phyloP scores from a whole-genome alignment of 2,329 filamentous ascomycete species.

The Dendryphion nanum region DNA sequence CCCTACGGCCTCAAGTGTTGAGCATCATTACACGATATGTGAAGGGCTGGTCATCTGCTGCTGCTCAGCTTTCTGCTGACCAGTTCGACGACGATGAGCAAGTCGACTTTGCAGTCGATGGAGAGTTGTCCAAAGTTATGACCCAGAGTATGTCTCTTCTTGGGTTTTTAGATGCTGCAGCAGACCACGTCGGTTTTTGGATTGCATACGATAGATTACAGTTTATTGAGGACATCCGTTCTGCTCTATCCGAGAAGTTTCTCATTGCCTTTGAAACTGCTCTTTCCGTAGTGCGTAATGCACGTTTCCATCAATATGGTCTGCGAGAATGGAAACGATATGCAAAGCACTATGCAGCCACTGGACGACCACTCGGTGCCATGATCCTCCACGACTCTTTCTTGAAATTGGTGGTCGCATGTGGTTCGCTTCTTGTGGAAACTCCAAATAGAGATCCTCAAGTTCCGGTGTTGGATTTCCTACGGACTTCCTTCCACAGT shows the following conservation, averaged over 20 bases:
- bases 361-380: slow-evolving; percentile 79
- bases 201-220: slow-evolving; percentile 68
- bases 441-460: slow-evolving; percentile 60
- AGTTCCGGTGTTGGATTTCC: slow-evolving; percentile 69
- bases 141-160: slow-evolving; percentile 82
- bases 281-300: slow-evolving; percentile 85
- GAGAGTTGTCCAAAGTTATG: slow-evolving; percentile 62
- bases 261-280: slow-evolving; percentile 84
- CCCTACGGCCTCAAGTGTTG: slow-evolving; percentile 65
- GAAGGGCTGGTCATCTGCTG: slow-evolving; percentile 64
- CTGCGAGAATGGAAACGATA: slow-evolving; percentile 87
- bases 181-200: slow-evolving; percentile 80
- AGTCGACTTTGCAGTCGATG: slow-evolving; percentile 47
- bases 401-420: slow-evolving; percentile 78
- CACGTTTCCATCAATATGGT: slow-evolving; percentile 62
- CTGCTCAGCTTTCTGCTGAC: slow-evolving; percentile 55
- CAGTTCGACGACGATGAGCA: slow-evolving; percentile 57
- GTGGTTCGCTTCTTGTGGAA: slow-evolving; percentile 70
- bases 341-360: slow-evolving; percentile 75
- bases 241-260: slow-evolving; percentile 79
- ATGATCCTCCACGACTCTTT: slow-evolving; percentile 90
- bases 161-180: slow-evolving; percentile 82
- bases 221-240: slow-evolving; percentile 69
- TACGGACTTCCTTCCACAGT: slow-evolving; percentile 38
- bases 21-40: slow-evolving; percentile 71